phyloP scores from a whole-genome alignment of 73 alveolate genomes.

The Uronychia binucleata region DNA sequence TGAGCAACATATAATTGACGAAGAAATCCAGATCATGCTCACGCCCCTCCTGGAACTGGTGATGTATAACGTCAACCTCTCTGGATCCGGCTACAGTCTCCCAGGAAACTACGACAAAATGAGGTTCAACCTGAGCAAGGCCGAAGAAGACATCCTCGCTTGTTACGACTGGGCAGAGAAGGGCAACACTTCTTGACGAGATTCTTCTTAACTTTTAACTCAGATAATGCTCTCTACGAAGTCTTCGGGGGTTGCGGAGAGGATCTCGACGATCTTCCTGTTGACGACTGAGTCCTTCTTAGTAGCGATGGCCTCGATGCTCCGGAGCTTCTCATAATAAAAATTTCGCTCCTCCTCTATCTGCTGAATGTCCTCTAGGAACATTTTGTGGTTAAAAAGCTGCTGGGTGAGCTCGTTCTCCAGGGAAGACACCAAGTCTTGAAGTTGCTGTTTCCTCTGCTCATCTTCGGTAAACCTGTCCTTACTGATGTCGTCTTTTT shows the following conservation, averaged over 20 bases:
- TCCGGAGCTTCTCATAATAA: conserved; percentile 64
- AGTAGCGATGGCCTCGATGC: conserved; percentile 50
- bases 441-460: conserved; percentile 55
- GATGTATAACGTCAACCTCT: not conserved
- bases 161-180: too few relatives aligned
- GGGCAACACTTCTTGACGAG: too few relatives aligned
- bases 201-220: too few relatives aligned
- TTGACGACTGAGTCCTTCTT: conserved; percentile 40
- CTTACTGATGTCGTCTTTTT: too few relatives aligned
- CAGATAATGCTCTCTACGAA: conserved; percentile 47
- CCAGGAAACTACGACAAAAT: not conserved
- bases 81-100: not conserved
- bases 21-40: not conserved
- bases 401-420: conserved; percentile 68
- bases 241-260: conserved; percentile 70
- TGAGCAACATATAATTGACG: not conserved
- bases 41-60: not conserved
- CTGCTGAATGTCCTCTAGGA: conserved; percentile 65
- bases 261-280: conserved; percentile 45
- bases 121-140: not conserved
- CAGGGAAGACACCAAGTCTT: conserved; percentile 64
- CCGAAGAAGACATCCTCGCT: not conserved
- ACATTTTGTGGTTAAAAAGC: conserved; percentile 67
- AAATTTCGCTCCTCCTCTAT: conserved; percentile 81
- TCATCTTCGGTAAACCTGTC: conserved; percentile 23